Conservation (phyloP, 2,329 filamentous ascomycete genomes). For the Penicillium hesseltinei region DNA sequence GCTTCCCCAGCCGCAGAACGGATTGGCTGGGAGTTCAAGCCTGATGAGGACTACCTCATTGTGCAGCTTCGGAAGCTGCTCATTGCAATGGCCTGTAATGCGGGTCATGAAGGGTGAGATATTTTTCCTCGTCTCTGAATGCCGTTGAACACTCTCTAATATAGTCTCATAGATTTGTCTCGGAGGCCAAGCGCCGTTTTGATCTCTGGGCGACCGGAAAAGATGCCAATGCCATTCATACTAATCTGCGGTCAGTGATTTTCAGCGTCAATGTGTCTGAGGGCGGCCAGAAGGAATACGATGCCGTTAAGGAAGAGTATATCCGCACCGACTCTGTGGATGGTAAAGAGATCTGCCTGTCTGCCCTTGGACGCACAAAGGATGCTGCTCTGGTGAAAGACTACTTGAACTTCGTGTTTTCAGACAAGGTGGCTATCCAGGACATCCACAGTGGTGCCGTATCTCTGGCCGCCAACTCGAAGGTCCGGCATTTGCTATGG, state of each 20-base stretch:
- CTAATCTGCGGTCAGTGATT: conserved; percentile 75
- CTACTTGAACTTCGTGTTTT: conserved; percentile 73
- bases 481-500: conserved; percentile 76
- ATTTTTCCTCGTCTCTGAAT: neutral
- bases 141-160: neutral
- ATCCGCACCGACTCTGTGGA: conserved; percentile 79
- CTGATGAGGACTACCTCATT: conserved; percentile 75
- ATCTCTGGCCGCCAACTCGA: conserved; percentile 69
- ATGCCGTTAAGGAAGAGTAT: conserved; percentile 82
- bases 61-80: conserved; percentile 80
- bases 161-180: conserved; percentile 54
- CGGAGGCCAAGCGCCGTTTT: conserved; percentile 77
- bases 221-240: conserved; percentile 70
- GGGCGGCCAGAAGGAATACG: conserved; percentile 66
- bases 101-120: conserved; percentile 70
- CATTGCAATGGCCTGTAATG: conserved; percentile 70
- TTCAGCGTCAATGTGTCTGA: conserved; percentile 78
- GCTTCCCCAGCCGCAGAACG: conserved; percentile 71
- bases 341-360: conserved; percentile 81
- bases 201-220: conserved; percentile 68
- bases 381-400: conserved; percentile 66
- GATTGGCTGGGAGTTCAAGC: conserved; percentile 81
- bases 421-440: conserved; percentile 76
- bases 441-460: conserved; percentile 83
- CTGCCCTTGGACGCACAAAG: conserved; percentile 71